phyloP scores from a whole-genome alignment of 2,329 filamentous ascomycete species.

The Paradendryphiella salina region DNA sequence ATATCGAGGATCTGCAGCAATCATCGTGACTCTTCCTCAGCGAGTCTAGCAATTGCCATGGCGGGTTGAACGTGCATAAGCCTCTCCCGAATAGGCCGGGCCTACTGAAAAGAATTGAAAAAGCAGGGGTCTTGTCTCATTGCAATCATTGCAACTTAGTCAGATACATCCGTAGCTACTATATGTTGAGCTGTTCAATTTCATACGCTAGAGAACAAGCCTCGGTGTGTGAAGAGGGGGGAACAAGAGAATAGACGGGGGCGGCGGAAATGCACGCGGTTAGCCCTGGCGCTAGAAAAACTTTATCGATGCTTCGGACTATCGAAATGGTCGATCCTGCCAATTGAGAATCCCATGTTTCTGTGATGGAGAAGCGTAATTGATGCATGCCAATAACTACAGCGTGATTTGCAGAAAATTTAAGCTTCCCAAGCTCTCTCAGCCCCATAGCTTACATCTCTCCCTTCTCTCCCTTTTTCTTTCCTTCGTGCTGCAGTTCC shows the following conservation, averaged over 20 bases:
- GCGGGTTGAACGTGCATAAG: not conserved
- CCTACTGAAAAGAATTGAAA: not conserved
- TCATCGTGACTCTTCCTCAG: not conserved
- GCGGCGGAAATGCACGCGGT: too few relatives aligned
- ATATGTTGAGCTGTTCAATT: too few relatives aligned
- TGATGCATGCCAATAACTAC: not conserved
- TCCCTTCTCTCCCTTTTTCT: conserved; percentile 48
- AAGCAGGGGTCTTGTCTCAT: not conserved
- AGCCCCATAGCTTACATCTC: conserved; percentile 19
- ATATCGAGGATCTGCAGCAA: not conserved
- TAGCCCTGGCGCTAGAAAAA: too few relatives aligned
- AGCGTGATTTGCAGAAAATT: not conserved
- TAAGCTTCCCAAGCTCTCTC: not conserved
- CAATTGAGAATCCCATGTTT: too few relatives aligned
- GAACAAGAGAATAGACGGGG: too few relatives aligned
- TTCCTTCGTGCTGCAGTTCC: conserved; percentile 52
- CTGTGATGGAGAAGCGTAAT: too few relatives aligned
- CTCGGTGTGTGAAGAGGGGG: too few relatives aligned
- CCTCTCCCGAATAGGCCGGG: not conserved
- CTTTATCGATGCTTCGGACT: too few relatives aligned
- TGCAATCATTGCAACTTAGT: not conserved
- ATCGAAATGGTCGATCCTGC: too few relatives aligned
- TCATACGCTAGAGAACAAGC: too few relatives aligned
- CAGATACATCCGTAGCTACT: too few relatives aligned
- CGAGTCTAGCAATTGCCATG: not conserved